Evolutionary conservation across 495 filamentous ascomycete species (phyloP).

Genomic region (Penicillium macrosclerotiorum): DNA sequence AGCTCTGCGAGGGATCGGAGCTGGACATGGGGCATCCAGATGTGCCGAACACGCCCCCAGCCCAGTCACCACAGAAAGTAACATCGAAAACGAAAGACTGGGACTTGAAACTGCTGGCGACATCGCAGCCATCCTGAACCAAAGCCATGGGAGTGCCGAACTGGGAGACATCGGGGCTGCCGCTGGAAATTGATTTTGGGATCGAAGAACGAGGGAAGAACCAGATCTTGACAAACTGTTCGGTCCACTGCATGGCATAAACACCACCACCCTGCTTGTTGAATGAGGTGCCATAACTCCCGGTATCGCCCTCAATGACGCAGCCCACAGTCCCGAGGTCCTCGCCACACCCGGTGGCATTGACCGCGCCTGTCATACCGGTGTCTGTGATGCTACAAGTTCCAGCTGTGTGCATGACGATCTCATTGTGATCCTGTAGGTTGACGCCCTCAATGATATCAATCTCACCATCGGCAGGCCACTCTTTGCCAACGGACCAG

Average conservation of each 20-base stretch:
- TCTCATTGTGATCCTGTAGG: conserved; percentile 56
- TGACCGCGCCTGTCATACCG: conserved; percentile 45
- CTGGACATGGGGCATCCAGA: conserved; percentile 40
- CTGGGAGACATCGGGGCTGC: conserved; percentile 55
- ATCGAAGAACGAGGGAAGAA: conserved; percentile 67
- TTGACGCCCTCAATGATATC: conserved; percentile 93
- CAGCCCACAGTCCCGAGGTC: conserved; percentile 49
- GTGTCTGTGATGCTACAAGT: conserved; percentile 60
- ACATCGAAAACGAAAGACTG: conserved; percentile 80
- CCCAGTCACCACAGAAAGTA: conserved; percentile 89
- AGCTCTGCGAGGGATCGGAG: conserved; percentile 45
- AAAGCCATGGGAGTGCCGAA: conserved; percentile 69
- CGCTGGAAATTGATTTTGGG: conserved; percentile 55
- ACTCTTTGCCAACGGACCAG: conserved; percentile 72
- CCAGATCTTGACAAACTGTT: conserved; percentile 66
- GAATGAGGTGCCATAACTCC: conserved; percentile 69
- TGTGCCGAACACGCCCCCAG: conserved; percentile 55
- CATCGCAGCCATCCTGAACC: conserved; percentile 63
- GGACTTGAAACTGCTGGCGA: conserved; percentile 62
- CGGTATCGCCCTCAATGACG: conserved; percentile 44
- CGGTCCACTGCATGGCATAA: conserved; percentile 76
- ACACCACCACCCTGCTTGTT: conserved; percentile 73
- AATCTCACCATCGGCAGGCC: conserved; percentile 82
- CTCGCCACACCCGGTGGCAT: conserved; percentile 55
- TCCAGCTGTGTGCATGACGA: conserved; percentile 72